Evolutionary conservation across 208 protist species (phyloP).

Genomic region (Crithidia brevicula): DNA sequence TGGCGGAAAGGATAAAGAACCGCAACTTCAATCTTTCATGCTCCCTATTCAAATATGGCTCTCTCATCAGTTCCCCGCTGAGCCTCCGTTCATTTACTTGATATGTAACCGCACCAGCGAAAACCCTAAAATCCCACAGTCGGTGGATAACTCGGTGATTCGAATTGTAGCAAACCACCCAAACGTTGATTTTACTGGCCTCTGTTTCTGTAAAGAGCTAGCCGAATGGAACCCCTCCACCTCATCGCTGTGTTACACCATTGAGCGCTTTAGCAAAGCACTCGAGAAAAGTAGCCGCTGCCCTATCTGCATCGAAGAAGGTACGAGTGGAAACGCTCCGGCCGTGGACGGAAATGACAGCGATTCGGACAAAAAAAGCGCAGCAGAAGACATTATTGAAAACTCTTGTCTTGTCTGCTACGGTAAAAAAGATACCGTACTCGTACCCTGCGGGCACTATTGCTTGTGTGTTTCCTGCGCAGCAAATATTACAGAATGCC

Average conservation of each 20-base stretch:
- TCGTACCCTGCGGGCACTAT: slow-evolving; percentile 66
- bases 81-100: slow-evolving; percentile 60
- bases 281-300: slow-evolving; percentile 43
- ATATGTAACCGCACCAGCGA: slow-evolving; percentile 31
- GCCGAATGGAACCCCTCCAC: slow-evolving; percentile 48
- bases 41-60: slow-evolving; percentile 74
- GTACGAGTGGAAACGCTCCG: not conserved
- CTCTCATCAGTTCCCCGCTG: slow-evolving; percentile 51
- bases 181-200: slow-evolving; percentile 58
- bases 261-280: slow-evolving; percentile 32
- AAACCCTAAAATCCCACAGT: slow-evolving; percentile 20
- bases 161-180: slow-evolving; percentile 54
- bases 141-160: slow-evolving; percentile 19
- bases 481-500: slow-evolving; percentile 51
- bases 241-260: slow-evolving; percentile 40
- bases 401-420: slow-evolving; percentile 55
- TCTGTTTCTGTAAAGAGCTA: slow-evolving; percentile 52
- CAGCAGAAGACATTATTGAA: slow-evolving; percentile 16
- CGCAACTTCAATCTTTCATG: slow-evolving; percentile 22
- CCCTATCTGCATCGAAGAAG: slow-evolving; percentile 50
- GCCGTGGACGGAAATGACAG: not conserved
- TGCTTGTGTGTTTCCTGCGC: slow-evolving; percentile 56
- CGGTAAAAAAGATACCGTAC: slow-evolving; percentile 41
- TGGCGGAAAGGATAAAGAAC: not conserved
- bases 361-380: slow-evolving; percentile 10